Percentiles rank a stretch among this genome's conserved stretches.
These are phyloP conservation scores for Oryza glumipatula DNA, from an alignment of 176 grass and related monocot genomes.

Conservation along the genomic window DNA sequence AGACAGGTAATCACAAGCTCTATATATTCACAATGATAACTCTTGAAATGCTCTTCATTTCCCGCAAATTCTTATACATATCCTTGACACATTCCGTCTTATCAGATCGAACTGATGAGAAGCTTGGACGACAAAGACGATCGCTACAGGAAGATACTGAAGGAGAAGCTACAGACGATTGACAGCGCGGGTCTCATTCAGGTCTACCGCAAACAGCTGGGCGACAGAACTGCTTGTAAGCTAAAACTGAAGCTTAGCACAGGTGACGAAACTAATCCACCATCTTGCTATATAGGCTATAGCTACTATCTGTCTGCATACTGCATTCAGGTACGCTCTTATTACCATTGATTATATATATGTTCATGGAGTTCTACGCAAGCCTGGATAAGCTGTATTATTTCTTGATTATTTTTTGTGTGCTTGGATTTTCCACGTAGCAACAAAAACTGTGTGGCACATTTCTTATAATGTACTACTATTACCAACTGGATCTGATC, in stretches of 20 bases:
- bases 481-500: too few species aligned
- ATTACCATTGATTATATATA: not conserved
- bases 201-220: slow-evolving; percentile 84
- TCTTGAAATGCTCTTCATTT: not conserved
- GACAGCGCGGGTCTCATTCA: slow-evolving; percentile 82
- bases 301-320: slow-evolving; percentile 9
- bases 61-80: not conserved
- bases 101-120: slow-evolving; percentile 80
- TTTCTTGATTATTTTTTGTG: not conserved
- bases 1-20: slow-evolving; percentile 62
- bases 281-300: not conserved
- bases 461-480: not conserved
- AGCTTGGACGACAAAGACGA: slow-evolving; percentile 83
- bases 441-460: not conserved
- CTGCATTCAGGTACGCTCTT: not conserved
- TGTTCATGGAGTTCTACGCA: not conserved
- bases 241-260: not conserved
- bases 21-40: not conserved
- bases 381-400: not conserved
- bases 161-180: slow-evolving; percentile 76
- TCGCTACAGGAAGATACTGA: slow-evolving; percentile 72
- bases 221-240: slow-evolving; percentile 60
- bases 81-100: not conserved
- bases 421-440: not conserved
- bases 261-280: not conserved